Evolutionary conservation across 2,329 filamentous ascomycete genomes (phyloP).

Genomic region (Knoxdaviesia proteae): DNA sequence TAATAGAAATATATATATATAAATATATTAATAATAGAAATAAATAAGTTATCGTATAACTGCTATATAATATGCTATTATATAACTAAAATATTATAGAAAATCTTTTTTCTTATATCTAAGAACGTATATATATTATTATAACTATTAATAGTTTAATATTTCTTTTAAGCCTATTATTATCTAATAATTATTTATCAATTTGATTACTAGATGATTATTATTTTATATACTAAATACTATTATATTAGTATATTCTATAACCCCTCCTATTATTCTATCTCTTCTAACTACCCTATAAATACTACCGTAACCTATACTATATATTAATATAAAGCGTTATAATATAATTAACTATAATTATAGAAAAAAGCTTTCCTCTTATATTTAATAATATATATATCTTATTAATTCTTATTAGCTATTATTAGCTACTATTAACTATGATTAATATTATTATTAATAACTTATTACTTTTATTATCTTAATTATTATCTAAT

Average conservation of each 20-base stretch:
- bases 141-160: conserved; percentile 1
- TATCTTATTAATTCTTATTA: too few species aligned
- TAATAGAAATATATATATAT: not conserved
- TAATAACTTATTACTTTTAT: too few species aligned
- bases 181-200: conserved; percentile 1
- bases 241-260: conserved; percentile 1
- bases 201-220: not conserved
- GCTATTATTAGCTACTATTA: too few species aligned
- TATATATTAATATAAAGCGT: too few species aligned
- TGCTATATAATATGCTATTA: not conserved
- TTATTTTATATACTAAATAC: not conserved
- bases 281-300: not conserved
- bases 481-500: too few species aligned
- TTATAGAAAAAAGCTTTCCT: too few species aligned
- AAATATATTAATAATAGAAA: conserved; percentile 1
- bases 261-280: not conserved
- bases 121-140: not conserved
- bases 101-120: not conserved
- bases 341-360: too few species aligned
- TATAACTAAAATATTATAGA: conserved; percentile 1
- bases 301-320: not conserved
- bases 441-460: too few species aligned
- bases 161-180: not conserved
- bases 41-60: not conserved
- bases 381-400: too few species aligned